These are phyloP conservation scores for Dryas alaskensis DNA, from an alignment of 306 rosid genomes.

Conservation along the genomic window DNA sequence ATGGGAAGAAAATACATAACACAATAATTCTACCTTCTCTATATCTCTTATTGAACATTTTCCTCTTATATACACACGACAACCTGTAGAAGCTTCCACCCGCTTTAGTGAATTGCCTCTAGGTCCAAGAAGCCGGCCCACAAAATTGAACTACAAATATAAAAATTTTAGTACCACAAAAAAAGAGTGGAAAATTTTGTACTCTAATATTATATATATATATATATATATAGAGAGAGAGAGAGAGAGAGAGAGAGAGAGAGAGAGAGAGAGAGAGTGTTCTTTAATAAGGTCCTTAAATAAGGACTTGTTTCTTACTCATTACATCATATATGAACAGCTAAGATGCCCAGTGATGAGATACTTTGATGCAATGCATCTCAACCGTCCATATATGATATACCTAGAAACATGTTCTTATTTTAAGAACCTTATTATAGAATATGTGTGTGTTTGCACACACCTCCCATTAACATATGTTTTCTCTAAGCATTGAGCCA, in stretches of 20 bases:
- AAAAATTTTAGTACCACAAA: conserved; percentile 18
- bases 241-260: too few species aligned
- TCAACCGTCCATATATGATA: not conserved
- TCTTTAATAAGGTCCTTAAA: not conserved
- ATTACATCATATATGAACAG: not conserved
- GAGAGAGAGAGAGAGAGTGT: not conserved
- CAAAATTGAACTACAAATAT: conserved; percentile 66
- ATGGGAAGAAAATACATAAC: not conserved
- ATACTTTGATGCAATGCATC: too few species aligned
- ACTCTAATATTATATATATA: not conserved
- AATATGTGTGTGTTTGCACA: not conserved
- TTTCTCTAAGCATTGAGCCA: conserved; percentile 14
- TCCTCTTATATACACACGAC: conserved; percentile 83
- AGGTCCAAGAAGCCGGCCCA: conserved; percentile 85
- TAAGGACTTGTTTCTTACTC: not conserved
- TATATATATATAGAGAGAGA: too few species aligned
- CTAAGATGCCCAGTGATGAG: not conserved
- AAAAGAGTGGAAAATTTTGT: not conserved
- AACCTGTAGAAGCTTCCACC: conserved; percentile 81
- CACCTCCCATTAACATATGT: conserved; percentile 31
- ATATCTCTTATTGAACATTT: conserved; percentile 82
- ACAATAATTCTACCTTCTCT: conserved; percentile 35
- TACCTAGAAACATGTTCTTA: not conserved
- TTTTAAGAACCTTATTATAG: not conserved
- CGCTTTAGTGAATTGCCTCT: conserved; percentile 85